Evolutionary conservation across 352 stramenopile genomes (phyloP), one percentile per base, ranked within the genome.

Genomic region (Aphanomyces astaci): DNA sequence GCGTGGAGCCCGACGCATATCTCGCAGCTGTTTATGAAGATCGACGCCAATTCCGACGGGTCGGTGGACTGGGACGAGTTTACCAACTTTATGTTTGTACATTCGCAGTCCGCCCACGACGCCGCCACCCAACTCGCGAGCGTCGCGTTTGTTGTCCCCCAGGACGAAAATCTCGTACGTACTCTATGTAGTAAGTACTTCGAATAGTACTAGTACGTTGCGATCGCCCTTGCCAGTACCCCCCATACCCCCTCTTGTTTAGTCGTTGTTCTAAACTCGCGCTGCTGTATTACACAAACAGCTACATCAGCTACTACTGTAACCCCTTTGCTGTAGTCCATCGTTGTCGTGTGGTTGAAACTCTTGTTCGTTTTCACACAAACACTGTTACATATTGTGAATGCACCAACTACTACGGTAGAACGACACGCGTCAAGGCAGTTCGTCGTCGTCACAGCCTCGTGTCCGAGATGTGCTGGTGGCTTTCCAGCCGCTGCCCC

Each of bases 11-110:
- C 54, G 27, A 33, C 67, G 65, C 66, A 75, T 39, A 66, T 75
- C 13, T 71, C 71, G 17, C 71, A 75, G 24, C 66, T 75, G 5
- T 92, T 92, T 65, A 83, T 89, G 71, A 94, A 95, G 75, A 94
- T 96, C 53, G 88, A 95, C 56, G 87, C 85, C 4, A 94, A 94
- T 73, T 91, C 78, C 7, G 81, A 92, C 64, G 88, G 88, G 17
- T 90, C 81, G 1, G 86, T 96, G 25, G 86, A 94, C 68, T 96
- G 88, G 88, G 88, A 95, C 66, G 88, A 96, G 67, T 85, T 96
- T 48, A 96, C 88, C 2, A 92, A 90, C 39, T 80, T 75, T 54
- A 65, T 80, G 40, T 71, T 80, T 63, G 48, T 79, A 40, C 71
- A 79, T 25, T 31, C 60, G 22, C 30, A 63, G 25, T 30, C 60